Evolutionary conservation across 2,329 filamentous ascomycete species (phyloP).

Genomic region (Pleurostoma richardsiae): DNA sequence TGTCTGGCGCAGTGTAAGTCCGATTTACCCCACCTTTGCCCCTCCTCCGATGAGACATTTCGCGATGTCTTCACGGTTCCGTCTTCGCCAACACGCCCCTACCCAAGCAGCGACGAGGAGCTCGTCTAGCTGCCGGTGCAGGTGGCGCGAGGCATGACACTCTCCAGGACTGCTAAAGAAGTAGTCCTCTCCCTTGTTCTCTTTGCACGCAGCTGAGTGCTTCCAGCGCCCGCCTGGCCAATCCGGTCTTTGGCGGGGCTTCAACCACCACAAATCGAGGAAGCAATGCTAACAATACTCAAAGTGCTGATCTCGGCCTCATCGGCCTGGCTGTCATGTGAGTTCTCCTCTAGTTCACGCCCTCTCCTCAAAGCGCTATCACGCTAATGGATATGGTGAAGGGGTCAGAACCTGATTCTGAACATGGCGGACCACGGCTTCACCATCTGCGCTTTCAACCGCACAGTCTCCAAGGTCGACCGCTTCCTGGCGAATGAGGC

Average conservation of each 20-base stretch:
- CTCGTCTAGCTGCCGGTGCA: background rate
- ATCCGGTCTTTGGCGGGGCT: constrained; percentile 65
- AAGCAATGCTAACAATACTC: constrained; percentile 48
- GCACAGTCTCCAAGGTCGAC: constrained; percentile 97
- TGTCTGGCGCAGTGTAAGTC: constrained; percentile 67
- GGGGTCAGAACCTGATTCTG: constrained; percentile 81
- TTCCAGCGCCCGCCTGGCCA: constrained; percentile 68
- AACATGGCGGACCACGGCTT: constrained; percentile 90
- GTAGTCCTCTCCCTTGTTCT: constrained; percentile 8
- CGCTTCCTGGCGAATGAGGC: constrained; percentile 86
- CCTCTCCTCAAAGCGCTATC: constrained; percentile 1
- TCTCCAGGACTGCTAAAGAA: too few species aligned
- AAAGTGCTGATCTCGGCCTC: constrained; percentile 83
- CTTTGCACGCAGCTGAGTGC: constrained; percentile 25
- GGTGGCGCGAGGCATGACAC: too few species aligned
- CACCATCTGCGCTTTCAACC: constrained; percentile 98
- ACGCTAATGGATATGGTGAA: constrained; percentile 18
- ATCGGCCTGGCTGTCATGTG: constrained; percentile 90
- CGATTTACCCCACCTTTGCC: constrained; percentile 20
- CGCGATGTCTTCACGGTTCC: background rate
- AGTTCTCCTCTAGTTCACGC: constrained; percentile 23
- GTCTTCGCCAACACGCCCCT: background rate
- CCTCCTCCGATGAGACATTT: constrained; percentile 20
- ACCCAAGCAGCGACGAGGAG: background rate
- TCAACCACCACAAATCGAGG: constrained; percentile 30